Evolutionary conservation across 1,284 basidiomycete genomes (phyloP).

Genomic region (Moesziomyces parantarcticus): DNA sequence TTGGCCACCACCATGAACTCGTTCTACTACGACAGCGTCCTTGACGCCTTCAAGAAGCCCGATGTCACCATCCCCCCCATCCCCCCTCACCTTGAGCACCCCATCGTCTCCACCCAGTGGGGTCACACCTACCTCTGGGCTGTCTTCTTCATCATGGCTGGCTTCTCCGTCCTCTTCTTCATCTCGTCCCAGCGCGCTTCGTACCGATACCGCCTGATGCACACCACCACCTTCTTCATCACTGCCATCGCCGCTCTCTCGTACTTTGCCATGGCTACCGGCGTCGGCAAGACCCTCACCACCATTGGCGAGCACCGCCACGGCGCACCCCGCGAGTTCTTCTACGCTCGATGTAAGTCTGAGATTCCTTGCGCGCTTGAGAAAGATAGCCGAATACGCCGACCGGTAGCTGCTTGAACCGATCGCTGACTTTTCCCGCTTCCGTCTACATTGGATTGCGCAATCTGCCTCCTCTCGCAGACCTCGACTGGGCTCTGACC

Average conservation of each 20-base stretch:
- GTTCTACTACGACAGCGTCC: conserved; percentile 54
- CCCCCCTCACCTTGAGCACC: conserved; percentile 50
- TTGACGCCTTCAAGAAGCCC: conserved; percentile 49
- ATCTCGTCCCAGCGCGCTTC: conserved; percentile 53
- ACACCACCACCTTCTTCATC: conserved; percentile 57
- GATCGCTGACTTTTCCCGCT: conserved; percentile 2
- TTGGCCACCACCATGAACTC: conserved; percentile 39
- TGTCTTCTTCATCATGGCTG: conserved; percentile 56
- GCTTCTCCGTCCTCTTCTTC: conserved; percentile 51
- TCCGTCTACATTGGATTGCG: not conserved
- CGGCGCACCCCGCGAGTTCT: conserved; percentile 43
- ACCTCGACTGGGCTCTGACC: conserved; percentile 60
- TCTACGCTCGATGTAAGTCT: conserved; percentile 54
- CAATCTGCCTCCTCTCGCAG: conserved; percentile 4
- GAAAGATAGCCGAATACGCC: not conserved
- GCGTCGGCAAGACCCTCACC: conserved; percentile 46
- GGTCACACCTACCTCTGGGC: conserved; percentile 57
- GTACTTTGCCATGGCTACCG: conserved; percentile 61
- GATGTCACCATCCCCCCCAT: conserved; percentile 53
- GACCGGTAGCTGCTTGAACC: not conserved
- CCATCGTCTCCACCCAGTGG: conserved; percentile 43
- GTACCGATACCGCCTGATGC: conserved; percentile 59
- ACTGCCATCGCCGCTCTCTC: conserved; percentile 50
- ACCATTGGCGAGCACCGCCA: conserved; percentile 28
- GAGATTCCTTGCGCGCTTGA: too few relatives aligned